These are phyloP conservation scores for Gnetum montanum DNA, from an alignment of 75 land plant genomes.

Conservation along the genomic window DNA sequence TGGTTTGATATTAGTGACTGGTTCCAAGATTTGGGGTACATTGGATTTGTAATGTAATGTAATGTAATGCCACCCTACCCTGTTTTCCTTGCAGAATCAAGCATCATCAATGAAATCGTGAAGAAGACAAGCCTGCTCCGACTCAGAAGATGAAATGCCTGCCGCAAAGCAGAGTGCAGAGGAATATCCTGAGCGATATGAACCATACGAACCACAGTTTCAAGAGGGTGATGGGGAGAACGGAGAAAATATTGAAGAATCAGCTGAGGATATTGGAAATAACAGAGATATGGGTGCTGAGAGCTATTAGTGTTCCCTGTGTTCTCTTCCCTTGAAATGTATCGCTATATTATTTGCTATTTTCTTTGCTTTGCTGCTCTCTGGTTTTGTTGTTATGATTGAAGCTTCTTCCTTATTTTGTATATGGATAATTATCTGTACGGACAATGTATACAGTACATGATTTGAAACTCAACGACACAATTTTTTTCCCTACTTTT, in stretches of 20 bases:
- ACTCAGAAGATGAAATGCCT: slow-evolving; percentile 78
- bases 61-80: no score
- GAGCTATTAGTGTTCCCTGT: not conserved
- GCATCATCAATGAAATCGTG: slow-evolving; percentile 24
- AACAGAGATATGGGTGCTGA: not conserved
- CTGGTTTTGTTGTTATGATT: no score
- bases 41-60: no score
- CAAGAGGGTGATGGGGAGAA: not conserved
- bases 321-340: no score
- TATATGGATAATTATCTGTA: no score
- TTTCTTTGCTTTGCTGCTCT: no score
- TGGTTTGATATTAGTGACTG: not conserved
- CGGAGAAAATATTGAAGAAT: not conserved
- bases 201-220: slow-evolving; percentile 1
- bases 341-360: no score
- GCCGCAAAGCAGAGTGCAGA: slow-evolving; percentile 7
- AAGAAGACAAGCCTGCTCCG: slow-evolving; percentile 63
- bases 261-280: not conserved
- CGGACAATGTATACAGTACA: no score
- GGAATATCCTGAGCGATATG: not conserved
- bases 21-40: no score
- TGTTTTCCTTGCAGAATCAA: slow-evolving; percentile 18
- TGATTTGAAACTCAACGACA: no score
- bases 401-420: no score
- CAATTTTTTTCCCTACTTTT: no score